These are phyloP conservation scores for Phytomonas francai DNA, from an alignment of 208 protist genomes.

Conservation along the genomic window DNA sequence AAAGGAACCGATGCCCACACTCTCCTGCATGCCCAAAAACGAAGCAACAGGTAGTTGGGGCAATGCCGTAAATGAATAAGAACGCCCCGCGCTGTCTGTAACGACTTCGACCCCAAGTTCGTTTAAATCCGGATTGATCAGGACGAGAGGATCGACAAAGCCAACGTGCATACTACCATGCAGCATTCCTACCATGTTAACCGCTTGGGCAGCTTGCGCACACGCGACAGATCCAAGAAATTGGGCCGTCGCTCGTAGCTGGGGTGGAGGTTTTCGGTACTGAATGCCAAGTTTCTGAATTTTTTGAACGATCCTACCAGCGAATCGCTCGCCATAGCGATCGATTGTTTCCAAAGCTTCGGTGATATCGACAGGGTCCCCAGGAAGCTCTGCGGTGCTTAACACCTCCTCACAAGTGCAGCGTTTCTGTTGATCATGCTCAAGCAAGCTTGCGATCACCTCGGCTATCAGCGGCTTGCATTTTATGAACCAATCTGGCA, in stretches of 20 bases:
- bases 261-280: conserved; percentile 29
- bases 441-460: conserved; percentile 49
- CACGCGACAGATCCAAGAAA: conserved; percentile 21
- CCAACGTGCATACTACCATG: conserved; percentile 37
- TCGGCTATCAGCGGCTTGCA: conserved; percentile 49
- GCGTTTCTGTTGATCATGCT: conserved; percentile 37
- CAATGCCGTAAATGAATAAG: conserved; percentile 28
- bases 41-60: conserved; percentile 48
- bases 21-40: conserved; percentile 49
- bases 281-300: conserved; percentile 31
- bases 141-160: conserved; percentile 30
- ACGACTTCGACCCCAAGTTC: conserved; percentile 35
- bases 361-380: conserved; percentile 61
- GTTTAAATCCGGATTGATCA: conserved; percentile 37
- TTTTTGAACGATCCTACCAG: conserved; percentile 45
- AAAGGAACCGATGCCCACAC: conserved; percentile 36
- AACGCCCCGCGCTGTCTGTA: conserved; percentile 33
- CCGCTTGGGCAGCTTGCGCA: conserved; percentile 34
- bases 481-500: conserved; percentile 62
- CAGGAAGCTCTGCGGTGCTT: conserved; percentile 56
- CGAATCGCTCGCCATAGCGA: conserved; percentile 52
- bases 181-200: conserved; percentile 51
- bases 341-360: conserved; percentile 65
- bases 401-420: conserved; percentile 61
- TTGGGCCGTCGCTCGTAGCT: conserved; percentile 22